Evolutionary conservation across 805 yeast species (phyloP).

Genomic region (Alloascoidea africana): DNA sequence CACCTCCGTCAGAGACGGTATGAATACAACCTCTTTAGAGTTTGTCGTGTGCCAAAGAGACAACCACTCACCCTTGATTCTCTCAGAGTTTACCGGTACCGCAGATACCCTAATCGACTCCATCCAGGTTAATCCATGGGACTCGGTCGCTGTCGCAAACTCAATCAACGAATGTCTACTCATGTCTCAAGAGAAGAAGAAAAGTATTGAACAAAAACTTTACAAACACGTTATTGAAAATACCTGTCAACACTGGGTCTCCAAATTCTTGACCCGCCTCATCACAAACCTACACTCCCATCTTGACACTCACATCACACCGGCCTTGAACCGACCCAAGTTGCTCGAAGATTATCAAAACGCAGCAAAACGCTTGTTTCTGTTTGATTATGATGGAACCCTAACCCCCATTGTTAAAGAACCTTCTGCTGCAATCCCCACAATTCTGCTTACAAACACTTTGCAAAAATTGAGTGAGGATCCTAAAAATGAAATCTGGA

Average conservation of each 20-base stretch:
- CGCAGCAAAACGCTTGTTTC: constrained; percentile 57
- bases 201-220: constrained; percentile 32
- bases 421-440: constrained; percentile 97
- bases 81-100: constrained; percentile 91
- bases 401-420: constrained; percentile 91
- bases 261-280: constrained; percentile 29
- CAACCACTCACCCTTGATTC: constrained; percentile 58
- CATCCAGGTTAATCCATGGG: constrained; percentile 94
- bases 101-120: constrained; percentile 29
- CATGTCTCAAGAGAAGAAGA: constrained; percentile 33
- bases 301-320: constrained; percentile 46
- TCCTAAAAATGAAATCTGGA: constrained; percentile 81
- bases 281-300: constrained; percentile 18
- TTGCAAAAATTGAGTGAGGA: constrained; percentile 51
- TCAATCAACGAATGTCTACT: constrained; percentile 56
- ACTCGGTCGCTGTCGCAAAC: constrained; percentile 82
- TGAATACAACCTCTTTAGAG: constrained; percentile 90
- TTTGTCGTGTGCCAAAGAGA: constrained; percentile 66
- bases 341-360: constrained; percentile 41
- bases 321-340: constrained; percentile 63
- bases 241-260: constrained; percentile 74
- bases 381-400: constrained; percentile 97
- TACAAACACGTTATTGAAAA: constrained; percentile 50
- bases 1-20: constrained; percentile 88
- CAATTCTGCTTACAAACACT: constrained; percentile 48